Base-by-base conservation (phyloP, 1,284 basidiomycete species). In the Melampsora larici-populina region DNA sequence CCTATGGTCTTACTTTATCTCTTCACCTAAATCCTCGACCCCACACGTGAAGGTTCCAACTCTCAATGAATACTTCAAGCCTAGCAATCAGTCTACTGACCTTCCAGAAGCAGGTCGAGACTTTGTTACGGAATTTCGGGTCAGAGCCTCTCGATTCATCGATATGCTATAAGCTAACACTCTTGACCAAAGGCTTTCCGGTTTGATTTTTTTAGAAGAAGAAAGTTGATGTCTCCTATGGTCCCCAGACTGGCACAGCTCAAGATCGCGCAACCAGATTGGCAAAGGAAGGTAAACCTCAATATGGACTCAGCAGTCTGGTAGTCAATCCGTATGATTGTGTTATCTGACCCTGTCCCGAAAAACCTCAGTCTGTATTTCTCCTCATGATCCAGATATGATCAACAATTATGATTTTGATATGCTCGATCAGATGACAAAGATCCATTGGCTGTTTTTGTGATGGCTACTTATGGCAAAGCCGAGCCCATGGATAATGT, bases 401-500 rank as follows among this genome's bases (percentile, higher is more conserved):
- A 58, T n/a, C 31, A 51, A 5, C 79, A 83, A 82, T 55, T 97
- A 97, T 84, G 96, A 98, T 83, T 97, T 97, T 83, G 92, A 94
- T 82, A 95, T 92, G 84, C 89, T 99, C 80, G 95, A 98, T 85
- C 88, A 91, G 83, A 84, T 98, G 48, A 93, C 2, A 89, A 91
- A 79, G 90, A 95, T 84, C 90, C 88, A 81, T 91, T 90, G 55
- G 92, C 90, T 78, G 89, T 97, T 84, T 98, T 99, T 83, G 93
- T 97, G 82, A 89, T 99, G 89, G 96, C 96, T 31, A 98, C 96
- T 17, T 99, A 99, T 83, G 96, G 96, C 79, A 97, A 99, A 86
- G 96, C 95, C 79, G 96, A 99, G 84, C 97, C 96, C 29, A 99
- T 97, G 26, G 96, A 99, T 85, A 99, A 99, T 83, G 93, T 95